phyloP scores from a whole-genome alignment of 1,284 basidiomycete genomes.

The Tremellales sp. region DNA sequence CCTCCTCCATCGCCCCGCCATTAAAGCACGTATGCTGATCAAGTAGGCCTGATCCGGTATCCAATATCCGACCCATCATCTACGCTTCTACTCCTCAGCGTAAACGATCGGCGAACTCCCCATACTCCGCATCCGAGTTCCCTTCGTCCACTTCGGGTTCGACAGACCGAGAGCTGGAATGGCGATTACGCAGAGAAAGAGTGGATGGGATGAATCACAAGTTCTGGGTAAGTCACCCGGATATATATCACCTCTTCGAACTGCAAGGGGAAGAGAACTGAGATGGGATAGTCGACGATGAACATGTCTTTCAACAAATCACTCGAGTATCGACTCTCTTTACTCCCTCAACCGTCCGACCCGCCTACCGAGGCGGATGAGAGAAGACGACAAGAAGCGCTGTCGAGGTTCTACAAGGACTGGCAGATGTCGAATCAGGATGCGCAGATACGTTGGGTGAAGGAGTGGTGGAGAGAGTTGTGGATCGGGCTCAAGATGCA shows the following conservation, averaged over 20 bases:
- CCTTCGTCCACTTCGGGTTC: constrained; percentile 15
- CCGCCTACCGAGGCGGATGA: constrained; percentile 33
- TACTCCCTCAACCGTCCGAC: constrained; percentile 26
- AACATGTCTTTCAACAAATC: constrained; percentile 39
- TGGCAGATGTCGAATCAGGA: constrained; percentile 41
- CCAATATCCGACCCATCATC: constrained; percentile 44
- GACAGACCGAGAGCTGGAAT: constrained; percentile 38
- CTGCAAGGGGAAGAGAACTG: neutral
- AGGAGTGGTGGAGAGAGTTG: constrained; percentile 43
- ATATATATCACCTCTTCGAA: neutral
- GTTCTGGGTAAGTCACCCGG: constrained; percentile 38
- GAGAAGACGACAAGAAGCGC: constrained; percentile 29
- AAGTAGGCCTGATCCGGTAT: constrained; percentile 40
- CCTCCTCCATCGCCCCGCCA: too few species aligned
- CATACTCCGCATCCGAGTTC: constrained; percentile 41
- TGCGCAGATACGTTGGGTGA: constrained; percentile 35
- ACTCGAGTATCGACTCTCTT: constrained; percentile 27
- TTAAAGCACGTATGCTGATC: neutral
- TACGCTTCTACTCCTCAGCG: constrained; percentile 33
- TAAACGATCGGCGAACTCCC: constrained; percentile 29
- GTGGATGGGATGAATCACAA: constrained; percentile 44
- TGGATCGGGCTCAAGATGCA: constrained; percentile 41
- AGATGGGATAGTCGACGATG: constrained; percentile 29
- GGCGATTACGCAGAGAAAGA: constrained; percentile 35
- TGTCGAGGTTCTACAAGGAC: constrained; percentile 43